These are phyloP conservation scores for Starmerella apis DNA, from an alignment of 805 yeast genomes.

Conservation along the genomic window DNA sequence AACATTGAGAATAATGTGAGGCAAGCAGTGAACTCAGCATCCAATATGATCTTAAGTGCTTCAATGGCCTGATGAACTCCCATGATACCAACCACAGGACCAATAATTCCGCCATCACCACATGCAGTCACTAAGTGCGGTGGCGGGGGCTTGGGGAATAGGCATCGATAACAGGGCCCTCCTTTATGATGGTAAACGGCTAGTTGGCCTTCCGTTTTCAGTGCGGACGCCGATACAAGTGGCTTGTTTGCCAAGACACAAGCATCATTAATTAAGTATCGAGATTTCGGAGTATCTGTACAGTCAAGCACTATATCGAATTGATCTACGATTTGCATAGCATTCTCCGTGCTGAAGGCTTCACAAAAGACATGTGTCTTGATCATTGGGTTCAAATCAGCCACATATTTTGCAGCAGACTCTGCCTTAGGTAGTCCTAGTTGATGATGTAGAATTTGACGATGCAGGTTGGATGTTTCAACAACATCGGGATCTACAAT, in stretches of 20 bases:
- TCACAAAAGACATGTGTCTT: slow-evolving; percentile 38
- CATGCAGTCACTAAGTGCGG: slow-evolving; percentile 75
- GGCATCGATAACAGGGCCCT: slow-evolving; percentile 83
- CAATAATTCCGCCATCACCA: slow-evolving; percentile 86
- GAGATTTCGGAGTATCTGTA: slow-evolving; percentile 81
- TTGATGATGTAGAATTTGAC: slow-evolving; percentile 75
- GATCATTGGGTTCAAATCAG: slow-evolving; percentile 58
- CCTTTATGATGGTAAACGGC: slow-evolving; percentile 66
- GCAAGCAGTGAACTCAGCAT: slow-evolving; percentile 49
- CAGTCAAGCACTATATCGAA: slow-evolving; percentile 84
- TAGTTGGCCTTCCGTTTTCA: slow-evolving; percentile 84
- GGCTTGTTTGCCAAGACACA: slow-evolving; percentile 60
- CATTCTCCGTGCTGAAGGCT: slow-evolving; percentile 39
- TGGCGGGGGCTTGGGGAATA: slow-evolving; percentile 83
- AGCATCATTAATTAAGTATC: slow-evolving; percentile 80
- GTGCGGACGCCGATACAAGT: slow-evolving; percentile 83
- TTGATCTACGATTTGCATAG: slow-evolving; percentile 47
- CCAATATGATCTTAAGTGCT: slow-evolving; percentile 61
- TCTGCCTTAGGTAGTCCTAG: slow-evolving; percentile 68
- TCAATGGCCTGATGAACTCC: slow-evolving; percentile 87
- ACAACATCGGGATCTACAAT: slow-evolving; percentile 81
- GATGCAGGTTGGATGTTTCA: slow-evolving; percentile 73
- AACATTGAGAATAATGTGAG: slow-evolving; percentile 45
- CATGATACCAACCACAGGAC: slow-evolving; percentile 89
- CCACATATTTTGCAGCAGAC: slow-evolving; percentile 54